phyloP scores from a whole-genome alignment of 2,329 filamentous ascomycete genomes.

The Diaporthe citrichinensis region DNA sequence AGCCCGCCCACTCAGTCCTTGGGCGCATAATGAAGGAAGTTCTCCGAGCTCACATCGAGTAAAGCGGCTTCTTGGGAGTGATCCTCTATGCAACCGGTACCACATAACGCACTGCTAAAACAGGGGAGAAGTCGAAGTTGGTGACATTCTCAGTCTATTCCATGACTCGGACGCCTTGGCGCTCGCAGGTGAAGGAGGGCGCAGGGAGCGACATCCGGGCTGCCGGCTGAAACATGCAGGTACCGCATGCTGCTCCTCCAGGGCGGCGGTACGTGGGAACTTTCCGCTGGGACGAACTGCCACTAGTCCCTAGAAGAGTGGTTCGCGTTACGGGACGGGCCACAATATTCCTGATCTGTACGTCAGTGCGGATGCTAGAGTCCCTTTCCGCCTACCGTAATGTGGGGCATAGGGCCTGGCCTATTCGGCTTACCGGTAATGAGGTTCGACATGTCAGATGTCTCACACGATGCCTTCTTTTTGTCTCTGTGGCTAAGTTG shows the following conservation, averaged over 20 bases:
- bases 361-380: background rate
- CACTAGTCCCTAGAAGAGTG: constrained; percentile 7
- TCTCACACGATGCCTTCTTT: background rate
- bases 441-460: constrained; percentile 21
- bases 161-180: constrained; percentile 22
- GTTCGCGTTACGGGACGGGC: background rate
- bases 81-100: constrained; percentile 4
- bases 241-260: background rate
- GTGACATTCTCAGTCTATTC: constrained; percentile 17
- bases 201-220: background rate
- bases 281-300: background rate
- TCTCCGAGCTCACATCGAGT: background rate
- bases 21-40: background rate
- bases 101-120: constrained; percentile 20
- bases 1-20: background rate
- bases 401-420: background rate
- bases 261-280: background rate
- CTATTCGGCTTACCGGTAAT: background rate
- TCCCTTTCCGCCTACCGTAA: constrained; percentile 15
- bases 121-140: constrained; percentile 4
- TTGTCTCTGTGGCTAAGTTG: background rate
- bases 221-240: constrained; percentile 4
- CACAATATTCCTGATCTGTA: constrained; percentile 20
- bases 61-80: constrained; percentile 3
- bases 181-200: background rate